Base-by-base conservation (phyloP, 192 early-diverging fungal species). In the Rhizophlyctis rosea region DNA sequence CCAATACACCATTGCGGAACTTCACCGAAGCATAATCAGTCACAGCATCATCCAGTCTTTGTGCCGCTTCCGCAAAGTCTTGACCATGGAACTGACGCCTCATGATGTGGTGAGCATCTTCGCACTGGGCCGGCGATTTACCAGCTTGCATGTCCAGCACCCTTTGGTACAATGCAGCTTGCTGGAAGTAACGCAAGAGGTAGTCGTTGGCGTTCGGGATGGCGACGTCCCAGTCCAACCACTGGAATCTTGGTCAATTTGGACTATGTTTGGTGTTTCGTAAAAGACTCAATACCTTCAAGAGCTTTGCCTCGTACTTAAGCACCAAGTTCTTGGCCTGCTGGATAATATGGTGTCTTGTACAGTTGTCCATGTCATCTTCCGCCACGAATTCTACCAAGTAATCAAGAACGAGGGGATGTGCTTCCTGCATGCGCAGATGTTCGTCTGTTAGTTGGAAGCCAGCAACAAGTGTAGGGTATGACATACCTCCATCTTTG, bases 261-360 rank as follows among this genome's bases (percentile, higher is more conserved):
- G n/a, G n/a, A n/a, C 18, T 44, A 13, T 44, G 39, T 44, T 44
- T 44, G 39, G 9, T 44, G 39, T n/a, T n/a, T n/a, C n/a, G n/a
- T n/a, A n/a, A n/a, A n/a, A n/a, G n/a, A n/a, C n/a, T n/a, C n/a
- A 7, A 44, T 44, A 44, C 39, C 39, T 44, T 44, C 39, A 44
- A 44, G 9, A 44, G 7, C 18, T 44, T 44, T 13, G 39, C 39
- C 39, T 44, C 9, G 39, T 44, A 44, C 18, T 44, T 44, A 18
- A 18, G 7, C 9, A 44, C 18, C 39, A 44, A 13, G 7, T 18
- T 44, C 18, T 44, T 18, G 7, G 39, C 39, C 7, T 44, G 9
- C 39, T 44, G 7, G 39, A 44, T 18, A 44, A 44, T 44, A 13
- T 44, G 7, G 39, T 18, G 39, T 13, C 7, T 44, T 44, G 39